Evolutionary conservation across 805 yeast species (phyloP).

Genomic region (Candida insectalens): DNA sequence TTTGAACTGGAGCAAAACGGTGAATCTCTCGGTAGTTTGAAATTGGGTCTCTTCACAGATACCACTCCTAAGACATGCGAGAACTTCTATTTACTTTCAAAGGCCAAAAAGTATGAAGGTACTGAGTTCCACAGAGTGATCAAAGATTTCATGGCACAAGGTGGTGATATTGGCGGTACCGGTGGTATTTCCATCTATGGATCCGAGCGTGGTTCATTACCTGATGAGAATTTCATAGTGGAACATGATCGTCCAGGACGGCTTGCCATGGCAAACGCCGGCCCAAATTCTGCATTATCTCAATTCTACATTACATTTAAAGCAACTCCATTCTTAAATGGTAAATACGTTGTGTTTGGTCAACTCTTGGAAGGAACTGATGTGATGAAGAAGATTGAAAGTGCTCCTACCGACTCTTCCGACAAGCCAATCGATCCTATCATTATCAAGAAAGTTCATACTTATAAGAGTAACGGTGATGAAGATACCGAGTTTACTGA

Average conservation of each 20-base stretch:
- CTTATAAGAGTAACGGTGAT: slow-evolving; percentile 2
- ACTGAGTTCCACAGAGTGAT: slow-evolving; percentile 70
- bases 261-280: slow-evolving; percentile 42
- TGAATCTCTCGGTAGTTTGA: slow-evolving; percentile 31
- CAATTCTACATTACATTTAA: slow-evolving; percentile 61
- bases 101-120: slow-evolving; percentile 35
- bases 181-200: slow-evolving; percentile 84
- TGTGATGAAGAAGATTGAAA: slow-evolving; percentile 51
- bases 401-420: slow-evolving; percentile 32
- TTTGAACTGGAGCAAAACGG: slow-evolving; percentile 29
- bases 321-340: slow-evolving; percentile 43
- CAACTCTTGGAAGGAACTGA: slow-evolving; percentile 63
- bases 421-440: slow-evolving; percentile 38
- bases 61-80: slow-evolving; percentile 54
- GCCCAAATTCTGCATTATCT: slow-evolving; percentile 50
- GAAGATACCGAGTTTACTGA: slow-evolving; percentile 1
- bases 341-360: slow-evolving; percentile 68
- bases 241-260: slow-evolving; percentile 39
- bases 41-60: slow-evolving; percentile 56
- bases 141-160: slow-evolving; percentile 70
- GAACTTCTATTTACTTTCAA: slow-evolving; percentile 46
- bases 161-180: slow-evolving; percentile 74
- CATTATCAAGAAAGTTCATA: slow-evolving; percentile 21
- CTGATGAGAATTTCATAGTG: slow-evolving; percentile 58
- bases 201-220: slow-evolving; percentile 35